These are phyloP conservation scores for Balamuthia mandrillaris DNA, from an alignment of 208 protist species.

Conservation along the genomic window DNA sequence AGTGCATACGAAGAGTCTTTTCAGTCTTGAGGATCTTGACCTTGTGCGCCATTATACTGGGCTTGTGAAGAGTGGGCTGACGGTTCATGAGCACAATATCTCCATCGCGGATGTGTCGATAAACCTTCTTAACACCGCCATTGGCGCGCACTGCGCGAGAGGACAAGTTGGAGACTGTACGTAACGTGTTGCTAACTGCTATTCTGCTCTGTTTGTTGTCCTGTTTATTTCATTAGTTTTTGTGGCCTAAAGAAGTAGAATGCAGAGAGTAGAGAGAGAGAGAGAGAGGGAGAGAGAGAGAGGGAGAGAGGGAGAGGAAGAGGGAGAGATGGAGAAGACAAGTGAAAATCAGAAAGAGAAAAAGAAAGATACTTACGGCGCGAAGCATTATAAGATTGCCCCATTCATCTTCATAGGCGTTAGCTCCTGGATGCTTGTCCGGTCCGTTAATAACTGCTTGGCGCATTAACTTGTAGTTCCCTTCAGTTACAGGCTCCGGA, in stretches of 20 bases:
- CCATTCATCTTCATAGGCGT: conserved; percentile 83
- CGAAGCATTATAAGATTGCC: conserved; percentile 48
- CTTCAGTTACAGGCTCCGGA: conserved; percentile 86
- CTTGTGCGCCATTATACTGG: conserved; percentile 96
- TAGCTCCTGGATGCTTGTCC: conserved; percentile 95
- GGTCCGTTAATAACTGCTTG: conserved; percentile 95
- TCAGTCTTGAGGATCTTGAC: conserved; percentile 86
- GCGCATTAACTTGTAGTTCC: conserved; percentile 83
- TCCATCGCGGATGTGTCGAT: conserved; percentile 94
- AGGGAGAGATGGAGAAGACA: neutral
- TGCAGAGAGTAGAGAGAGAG: neutral
- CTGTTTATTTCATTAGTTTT: no score
- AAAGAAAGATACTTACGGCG: neutral
- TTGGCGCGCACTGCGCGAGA: neutral
- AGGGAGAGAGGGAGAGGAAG: neutral
- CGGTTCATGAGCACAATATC: conserved; percentile 98
- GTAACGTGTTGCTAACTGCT: conserved; percentile 4
- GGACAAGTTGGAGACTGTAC: neutral
- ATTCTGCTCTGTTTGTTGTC: neutral
- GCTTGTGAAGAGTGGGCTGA: conserved; percentile 99
- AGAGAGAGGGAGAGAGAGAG: neutral
- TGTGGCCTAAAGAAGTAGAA: no score
- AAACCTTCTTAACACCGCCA: conserved; percentile 68
- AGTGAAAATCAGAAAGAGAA: neutral
- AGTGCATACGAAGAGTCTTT: conserved; percentile 97